Evolutionary conservation across 2,329 filamentous ascomycete genomes (phyloP), one percentile per base, ranked within the genome.

Genomic region (Cordyceps fumosorosea): DNA sequence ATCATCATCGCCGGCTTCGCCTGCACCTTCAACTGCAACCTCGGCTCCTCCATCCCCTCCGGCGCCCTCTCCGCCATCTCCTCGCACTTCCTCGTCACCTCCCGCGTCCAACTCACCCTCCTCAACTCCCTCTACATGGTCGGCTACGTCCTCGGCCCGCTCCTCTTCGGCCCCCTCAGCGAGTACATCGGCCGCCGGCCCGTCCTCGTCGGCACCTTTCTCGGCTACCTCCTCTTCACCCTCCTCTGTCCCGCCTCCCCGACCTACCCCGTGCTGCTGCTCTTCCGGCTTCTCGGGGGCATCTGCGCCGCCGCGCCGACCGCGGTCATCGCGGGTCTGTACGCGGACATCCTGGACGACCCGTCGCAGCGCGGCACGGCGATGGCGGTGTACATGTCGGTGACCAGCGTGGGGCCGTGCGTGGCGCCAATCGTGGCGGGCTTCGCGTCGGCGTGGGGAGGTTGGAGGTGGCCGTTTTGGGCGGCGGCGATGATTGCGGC

Each of bases 381-480:
- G 32, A n/a, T 74, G 37, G 69, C 72, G 11, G 63, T 74, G 3
- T 75, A 75, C 68, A 74, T 74, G 72, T 67, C 67, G 7, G 65
- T 74, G 47, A 75, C 73, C 8, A 73, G 68, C 2, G 62, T 69
- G 4, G 72, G 70, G 0, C 72, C 72, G 5, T 76, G 82, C 1
- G 69, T 83, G 1, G 81, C 81, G 0, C 81, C 81, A 1, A 76
- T 83, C 14, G 75, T 82, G 22, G 81, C 80, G 16, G 81, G 80
- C 0, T 83, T 82, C 66, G 67, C 81, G 0, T 74, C 81, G 3
- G 29, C 3, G 29, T 29, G 29, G 29, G 29, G 74, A 78, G 56
- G 73, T 70, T 76, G 77, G 66, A 70, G 74, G 24, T 78, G 77
- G 62, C 69, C 76, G 0, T 73, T 78, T 37, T 78, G 76, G 73